Percentiles rank a stretch among this genome's conserved stretches.
These are phyloP conservation scores for Thyridium curvatum DNA, from an alignment of 2,329 filamentous ascomycete genomes.

Conservation along the genomic window DNA sequence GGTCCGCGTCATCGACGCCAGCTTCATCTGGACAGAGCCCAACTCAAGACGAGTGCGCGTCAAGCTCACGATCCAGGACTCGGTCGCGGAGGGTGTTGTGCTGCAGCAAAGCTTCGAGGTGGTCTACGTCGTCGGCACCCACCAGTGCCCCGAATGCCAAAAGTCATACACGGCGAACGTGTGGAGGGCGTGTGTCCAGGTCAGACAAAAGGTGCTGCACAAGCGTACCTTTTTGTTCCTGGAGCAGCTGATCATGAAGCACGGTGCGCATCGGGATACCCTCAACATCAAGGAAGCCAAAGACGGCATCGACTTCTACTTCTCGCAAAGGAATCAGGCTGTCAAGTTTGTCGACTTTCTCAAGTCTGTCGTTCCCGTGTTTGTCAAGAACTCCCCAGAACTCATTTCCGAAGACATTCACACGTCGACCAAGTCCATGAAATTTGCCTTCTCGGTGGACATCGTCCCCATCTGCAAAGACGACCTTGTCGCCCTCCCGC, in stretches of 20 bases:
- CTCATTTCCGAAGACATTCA: slow-evolving; percentile 85
- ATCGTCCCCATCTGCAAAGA: slow-evolving; percentile 96
- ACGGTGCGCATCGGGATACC: slow-evolving; percentile 82
- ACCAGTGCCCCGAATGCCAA: slow-evolving; percentile 90
- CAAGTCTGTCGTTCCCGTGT: slow-evolving; percentile 65
- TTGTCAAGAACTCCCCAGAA: slow-evolving; percentile 51
- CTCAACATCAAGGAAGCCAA: slow-evolving; percentile 98
- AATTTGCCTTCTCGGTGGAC: slow-evolving; percentile 86
- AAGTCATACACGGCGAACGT: slow-evolving; percentile 97
- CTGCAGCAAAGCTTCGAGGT: slow-evolving; percentile 96
- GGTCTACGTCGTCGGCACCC: slow-evolving; percentile 80
- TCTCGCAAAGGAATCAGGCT: slow-evolving; percentile 80
- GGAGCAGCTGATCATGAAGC: slow-evolving; percentile 93
- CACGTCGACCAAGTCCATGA: slow-evolving; percentile 86
- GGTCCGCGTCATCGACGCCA: slow-evolving; percentile 90
- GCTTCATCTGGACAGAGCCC: slow-evolving; percentile 97
- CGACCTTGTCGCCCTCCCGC: slow-evolving; percentile 86
- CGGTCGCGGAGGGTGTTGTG: slow-evolving; percentile 55
- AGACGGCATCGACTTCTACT: slow-evolving; percentile 96
- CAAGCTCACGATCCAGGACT: slow-evolving; percentile 86
- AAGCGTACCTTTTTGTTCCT: slow-evolving; percentile 65
- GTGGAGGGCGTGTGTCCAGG: slow-evolving; percentile 89
- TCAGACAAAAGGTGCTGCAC: slow-evolving; percentile 93
- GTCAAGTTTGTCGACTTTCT: slow-evolving; percentile 76
- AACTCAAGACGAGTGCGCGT: slow-evolving; percentile 89